phyloP scores from a whole-genome alignment of 805 yeast genomes.

The Saturnispora silvae region DNA sequence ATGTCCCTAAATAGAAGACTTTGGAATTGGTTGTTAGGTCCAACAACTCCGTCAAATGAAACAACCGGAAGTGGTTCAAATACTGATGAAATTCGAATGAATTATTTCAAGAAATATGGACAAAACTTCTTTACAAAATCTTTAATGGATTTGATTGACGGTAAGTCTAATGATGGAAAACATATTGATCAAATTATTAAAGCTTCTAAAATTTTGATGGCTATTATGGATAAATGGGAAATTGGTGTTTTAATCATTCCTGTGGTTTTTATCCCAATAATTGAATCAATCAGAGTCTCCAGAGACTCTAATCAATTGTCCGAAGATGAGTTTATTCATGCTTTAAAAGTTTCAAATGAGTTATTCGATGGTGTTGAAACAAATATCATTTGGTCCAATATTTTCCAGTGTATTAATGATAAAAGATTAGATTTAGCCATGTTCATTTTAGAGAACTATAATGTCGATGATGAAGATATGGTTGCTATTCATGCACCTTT shows the following conservation, averaged over 20 bases:
- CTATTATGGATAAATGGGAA: constrained; percentile 92
- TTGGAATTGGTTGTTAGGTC: constrained; percentile 90
- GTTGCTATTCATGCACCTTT: constrained; percentile 65
- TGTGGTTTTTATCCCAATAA: constrained; percentile 51
- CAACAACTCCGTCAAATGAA: constrained; percentile 34
- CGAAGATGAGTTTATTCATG: constrained; percentile 29
- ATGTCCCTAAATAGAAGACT: constrained; percentile 91
- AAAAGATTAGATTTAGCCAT: constrained; percentile 38
- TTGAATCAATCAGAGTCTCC: constrained; percentile 34
- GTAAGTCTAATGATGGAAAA: constrained; percentile 18
- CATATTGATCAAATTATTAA: constrained; percentile 29
- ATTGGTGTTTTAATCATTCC: constrained; percentile 72
- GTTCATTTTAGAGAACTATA: constrained; percentile 55
- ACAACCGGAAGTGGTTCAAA: constrained; percentile 7
- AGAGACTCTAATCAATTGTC: constrained; percentile 14
- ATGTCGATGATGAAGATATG: constrained; percentile 84
- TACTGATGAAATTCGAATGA: constrained; percentile 25
- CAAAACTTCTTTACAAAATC: constrained; percentile 40
- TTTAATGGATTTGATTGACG: constrained; percentile 36
- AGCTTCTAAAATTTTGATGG: constrained; percentile 54
- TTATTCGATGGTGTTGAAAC: constrained; percentile 87
- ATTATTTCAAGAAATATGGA: constrained; percentile 56
- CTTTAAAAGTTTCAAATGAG: constrained; percentile 48
- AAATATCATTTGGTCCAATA: constrained; percentile 60
- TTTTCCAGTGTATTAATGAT: constrained; percentile 33